Conservation (phyloP, 192 early-diverging fungal species). For the Mortierella hygrophila region DNA sequence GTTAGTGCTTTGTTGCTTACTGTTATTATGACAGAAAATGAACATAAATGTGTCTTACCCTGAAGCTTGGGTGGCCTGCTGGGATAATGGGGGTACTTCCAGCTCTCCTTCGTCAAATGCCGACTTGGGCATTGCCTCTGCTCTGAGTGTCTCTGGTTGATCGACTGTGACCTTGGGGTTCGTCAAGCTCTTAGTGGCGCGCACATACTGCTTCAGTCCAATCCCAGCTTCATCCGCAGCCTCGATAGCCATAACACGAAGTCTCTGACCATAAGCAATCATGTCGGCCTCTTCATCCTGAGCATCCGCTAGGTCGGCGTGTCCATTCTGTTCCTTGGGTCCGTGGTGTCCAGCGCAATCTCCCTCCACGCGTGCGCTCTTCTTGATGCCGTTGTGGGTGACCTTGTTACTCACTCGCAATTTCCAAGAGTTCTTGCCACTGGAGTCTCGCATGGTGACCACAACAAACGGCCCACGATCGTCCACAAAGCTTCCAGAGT, state of each 20-base stretch:
- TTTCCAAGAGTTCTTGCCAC: conserved; percentile 80
- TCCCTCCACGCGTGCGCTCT: not conserved
- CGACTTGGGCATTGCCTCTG: not conserved
- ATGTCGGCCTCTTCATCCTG: not conserved
- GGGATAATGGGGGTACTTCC: not conserved
- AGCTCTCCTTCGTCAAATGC: conserved; percentile 39
- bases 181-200: not conserved
- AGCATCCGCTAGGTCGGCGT: not conserved
- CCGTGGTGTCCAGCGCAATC: not conserved
- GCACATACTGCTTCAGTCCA: conserved; percentile 36
- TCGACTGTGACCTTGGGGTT: not conserved
- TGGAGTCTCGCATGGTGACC: conserved; percentile 74
- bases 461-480: conserved; percentile 63
- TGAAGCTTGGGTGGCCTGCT: not conserved
- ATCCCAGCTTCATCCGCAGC: conserved; percentile 43
- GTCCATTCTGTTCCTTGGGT: not conserved
- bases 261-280: conserved; percentile 1
- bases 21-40: not conserved
- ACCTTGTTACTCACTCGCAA: conserved; percentile 48
- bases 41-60: conserved; percentile 12
- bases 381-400: not conserved
- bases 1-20: not conserved
- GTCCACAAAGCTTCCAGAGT: conserved; percentile 5
- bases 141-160: no score
- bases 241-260: conserved; percentile 19